These are phyloP conservation scores for Fusarium avenaceum DNA, from an alignment of 2,329 filamentous ascomycete genomes.

Conservation along the genomic window DNA sequence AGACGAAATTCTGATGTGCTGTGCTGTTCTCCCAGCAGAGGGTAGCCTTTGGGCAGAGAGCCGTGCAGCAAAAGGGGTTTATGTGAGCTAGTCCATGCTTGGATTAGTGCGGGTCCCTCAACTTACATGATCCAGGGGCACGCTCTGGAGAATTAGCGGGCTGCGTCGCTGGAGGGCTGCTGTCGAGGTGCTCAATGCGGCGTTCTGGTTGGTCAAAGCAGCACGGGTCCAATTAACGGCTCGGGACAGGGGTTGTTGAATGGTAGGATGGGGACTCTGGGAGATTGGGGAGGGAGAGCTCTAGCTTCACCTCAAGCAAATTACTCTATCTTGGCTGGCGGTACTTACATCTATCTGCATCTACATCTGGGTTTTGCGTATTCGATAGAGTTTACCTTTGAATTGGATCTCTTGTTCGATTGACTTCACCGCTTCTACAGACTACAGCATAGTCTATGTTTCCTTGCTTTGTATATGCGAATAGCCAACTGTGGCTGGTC, in stretches of 20 bases:
- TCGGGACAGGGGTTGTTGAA: slow-evolving; percentile 39
- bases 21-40: slow-evolving; percentile 51
- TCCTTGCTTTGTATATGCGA: not conserved
- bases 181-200: slow-evolving; percentile 7
- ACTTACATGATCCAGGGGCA: slow-evolving; percentile 42
- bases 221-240: slow-evolving; percentile 43
- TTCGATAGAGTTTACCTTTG: slow-evolving; percentile 8
- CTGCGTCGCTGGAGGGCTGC: slow-evolving; percentile 43
- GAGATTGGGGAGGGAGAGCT: slow-evolving; percentile 47
- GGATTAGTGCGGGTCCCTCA: slow-evolving; percentile 43
- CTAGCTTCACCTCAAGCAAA: slow-evolving; percentile 39
- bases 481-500: slow-evolving; percentile 10
- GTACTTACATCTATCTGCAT: slow-evolving; percentile 7
- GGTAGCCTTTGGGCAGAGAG: slow-evolving; percentile 45
- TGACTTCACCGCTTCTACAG: not conserved
- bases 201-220: slow-evolving; percentile 41
- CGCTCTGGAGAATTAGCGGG: slow-evolving; percentile 50
- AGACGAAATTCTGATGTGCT: slow-evolving; percentile 54
- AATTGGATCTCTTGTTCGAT: slow-evolving; percentile 11
- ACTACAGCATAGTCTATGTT: not conserved
- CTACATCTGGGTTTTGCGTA: not conserved
- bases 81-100: slow-evolving; percentile 45
- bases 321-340: slow-evolving; percentile 30
- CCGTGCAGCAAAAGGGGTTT: slow-evolving; percentile 54
- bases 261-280: slow-evolving; percentile 32